Percentiles rank a stretch among this genome's conserved stretches.
phyloP scores from a whole-genome alignment of 768 basidiomycete species.

The Cyclocybe aegerita region DNA sequence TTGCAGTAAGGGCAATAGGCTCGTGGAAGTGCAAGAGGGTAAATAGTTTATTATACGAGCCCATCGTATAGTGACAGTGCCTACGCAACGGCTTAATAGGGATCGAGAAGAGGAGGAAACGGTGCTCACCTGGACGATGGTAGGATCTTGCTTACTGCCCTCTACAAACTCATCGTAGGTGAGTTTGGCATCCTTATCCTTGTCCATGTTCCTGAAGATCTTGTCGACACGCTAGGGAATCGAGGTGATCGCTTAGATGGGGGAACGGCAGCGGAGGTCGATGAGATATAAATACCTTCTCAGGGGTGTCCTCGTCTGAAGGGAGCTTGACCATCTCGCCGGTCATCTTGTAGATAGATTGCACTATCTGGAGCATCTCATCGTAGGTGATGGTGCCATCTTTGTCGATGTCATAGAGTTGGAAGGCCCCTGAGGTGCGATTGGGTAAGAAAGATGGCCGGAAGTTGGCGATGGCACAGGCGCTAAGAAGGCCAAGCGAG shows the following conservation, averaged over 20 bases:
- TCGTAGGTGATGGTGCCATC: slow-evolving; percentile 98
- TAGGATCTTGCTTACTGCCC: slow-evolving; percentile 98
- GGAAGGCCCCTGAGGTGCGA: slow-evolving; percentile 87
- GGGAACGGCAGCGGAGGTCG: neutral
- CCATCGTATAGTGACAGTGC: slow-evolving; percentile 95
- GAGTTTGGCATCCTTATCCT: slow-evolving; percentile 88
- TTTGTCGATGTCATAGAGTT: slow-evolving; percentile 97
- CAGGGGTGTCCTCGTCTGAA: slow-evolving; percentile 98
- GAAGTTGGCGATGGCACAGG: neutral
- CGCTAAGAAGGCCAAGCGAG: slow-evolving; percentile 8
- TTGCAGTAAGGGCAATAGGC: neutral
- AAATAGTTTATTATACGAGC: slow-evolving; percentile 57
- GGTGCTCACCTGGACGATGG: slow-evolving; percentile 85
- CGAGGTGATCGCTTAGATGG: neutral
- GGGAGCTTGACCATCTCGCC: slow-evolving; percentile 99
- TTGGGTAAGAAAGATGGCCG: slow-evolving; percentile 10
- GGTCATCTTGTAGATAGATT: slow-evolving; percentile 99
- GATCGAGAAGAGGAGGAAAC: slow-evolving; percentile 2
- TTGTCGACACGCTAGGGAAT: slow-evolving; percentile 87
- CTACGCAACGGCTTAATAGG: slow-evolving; percentile 36
- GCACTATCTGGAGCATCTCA: slow-evolving; percentile 98
- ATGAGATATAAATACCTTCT: slow-evolving; percentile 63
- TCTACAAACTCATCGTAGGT: slow-evolving; percentile 98
- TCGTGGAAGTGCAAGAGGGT: neutral
- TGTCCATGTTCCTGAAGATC: slow-evolving; percentile 98